Evolutionary conservation across 352 stramenopile genomes (phyloP), one percentile per base, ranked within the genome.

Genomic region (Pythium catenulatum): DNA sequence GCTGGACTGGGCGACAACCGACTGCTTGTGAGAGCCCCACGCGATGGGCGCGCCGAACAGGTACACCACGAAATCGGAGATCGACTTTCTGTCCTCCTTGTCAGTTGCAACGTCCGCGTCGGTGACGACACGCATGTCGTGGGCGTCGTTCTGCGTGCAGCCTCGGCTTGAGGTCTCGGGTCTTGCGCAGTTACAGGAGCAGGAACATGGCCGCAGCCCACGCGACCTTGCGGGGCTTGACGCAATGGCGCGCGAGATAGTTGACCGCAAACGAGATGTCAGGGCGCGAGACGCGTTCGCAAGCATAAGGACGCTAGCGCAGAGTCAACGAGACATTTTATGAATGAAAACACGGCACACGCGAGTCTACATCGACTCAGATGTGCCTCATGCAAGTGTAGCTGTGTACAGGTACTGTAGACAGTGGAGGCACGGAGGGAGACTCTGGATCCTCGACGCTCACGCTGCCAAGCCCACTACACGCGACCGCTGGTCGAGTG

Each of bases 61-160:
- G 19, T 56, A 84, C 0, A 77, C 32, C 7, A 85, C 34, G 45
- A 58, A 79, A 4, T 79, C 86, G 0, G 76, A 87, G 1, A 86
- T 46, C 0, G 83, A 91, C 61, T 90, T 90, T 0, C 79, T n/a
- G 50, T 86, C 84, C 4, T 48, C 0, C 2, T 19, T 2, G 45
- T 88, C 79, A 43, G 85, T 85, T 4, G 83, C 83, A 17, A 63
- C 86, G 46, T 91, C 84, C 0, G 83, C 74, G 25, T 91, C 83
- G 0, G 74, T 85, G 4, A 43, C 30, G 3, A 90, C 21, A 0
- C 39, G 59, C 27, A 54, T 65, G 1, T 46, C 56, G 23, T 73
- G 27, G 5, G 34, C 11, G 3, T 2, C 39, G 9, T n/a, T n/a
- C n/a, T n/a, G 70, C 25, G 41, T 30, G 9, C 8, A 76, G 23